These are phyloP conservation scores for Wickerhamiella bombiphila DNA, from an alignment of 805 yeast species.

Conservation along the genomic window DNA sequence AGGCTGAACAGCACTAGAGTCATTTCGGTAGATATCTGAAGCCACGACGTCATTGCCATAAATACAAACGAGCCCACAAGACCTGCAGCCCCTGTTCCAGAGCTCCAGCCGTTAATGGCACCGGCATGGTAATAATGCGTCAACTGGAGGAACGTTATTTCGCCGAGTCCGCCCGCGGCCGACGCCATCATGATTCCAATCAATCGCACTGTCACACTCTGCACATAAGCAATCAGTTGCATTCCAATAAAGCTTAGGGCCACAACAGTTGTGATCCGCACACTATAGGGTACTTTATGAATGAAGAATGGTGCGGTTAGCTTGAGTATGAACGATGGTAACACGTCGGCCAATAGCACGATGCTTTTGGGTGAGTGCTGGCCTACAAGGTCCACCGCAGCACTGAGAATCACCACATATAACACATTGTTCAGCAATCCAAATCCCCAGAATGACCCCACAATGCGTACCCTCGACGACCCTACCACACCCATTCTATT, in stretches of 20 bases:
- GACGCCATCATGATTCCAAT: conserved; percentile 71
- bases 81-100: conserved; percentile 97
- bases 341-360: conserved; percentile 71
- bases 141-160: conserved; percentile 70
- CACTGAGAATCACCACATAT: conserved; percentile 80
- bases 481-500: too few species aligned
- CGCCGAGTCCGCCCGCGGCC: conserved; percentile 78
- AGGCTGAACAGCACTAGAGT: conserved; percentile 44
- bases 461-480: conserved; percentile 3
- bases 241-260: conserved; percentile 56
- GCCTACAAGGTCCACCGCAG: conserved; percentile 87
- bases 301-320: conserved; percentile 65
- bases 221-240: conserved; percentile 42
- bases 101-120: conserved; percentile 76
- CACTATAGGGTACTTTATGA: conserved; percentile 45
- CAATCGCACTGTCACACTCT: conserved; percentile 30
- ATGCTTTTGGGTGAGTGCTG: conserved; percentile 68
- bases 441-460: conserved; percentile 48
- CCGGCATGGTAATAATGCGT: conserved; percentile 55
- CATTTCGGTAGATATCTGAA: conserved; percentile 38
- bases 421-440: conserved; percentile 80
- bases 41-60: conserved; percentile 55
- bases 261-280: conserved; percentile 42
- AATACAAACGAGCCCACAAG: conserved; percentile 58
- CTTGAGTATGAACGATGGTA: conserved; percentile 68